Conservation (phyloP, 768 basidiomycete species). For the Sarcomyxa edulis region DNA sequence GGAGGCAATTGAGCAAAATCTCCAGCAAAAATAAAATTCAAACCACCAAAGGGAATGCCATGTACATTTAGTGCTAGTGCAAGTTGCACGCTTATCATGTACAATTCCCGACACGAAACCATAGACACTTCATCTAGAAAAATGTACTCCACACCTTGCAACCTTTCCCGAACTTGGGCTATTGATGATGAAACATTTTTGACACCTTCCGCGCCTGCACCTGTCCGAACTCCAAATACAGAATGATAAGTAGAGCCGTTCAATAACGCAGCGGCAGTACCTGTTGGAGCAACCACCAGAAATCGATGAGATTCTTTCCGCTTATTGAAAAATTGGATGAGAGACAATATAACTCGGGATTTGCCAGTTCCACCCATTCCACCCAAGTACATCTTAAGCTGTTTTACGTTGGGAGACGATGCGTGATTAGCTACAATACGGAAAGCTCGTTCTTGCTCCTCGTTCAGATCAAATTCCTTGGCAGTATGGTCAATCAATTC, state of each 20-base stretch:
- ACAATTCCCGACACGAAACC: conserved; percentile 26
- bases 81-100: conserved; percentile 22
- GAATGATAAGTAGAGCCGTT: conserved; percentile 20
- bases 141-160: conserved; percentile 25
- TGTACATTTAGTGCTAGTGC: conserved; percentile 11
- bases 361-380: conserved; percentile 31
- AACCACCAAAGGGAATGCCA: conserved; percentile 24
- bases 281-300: conserved; percentile 21
- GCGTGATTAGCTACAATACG: conserved; percentile 23
- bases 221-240: conserved; percentile 7
- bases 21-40: conserved; percentile 30
- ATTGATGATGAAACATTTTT: conserved; percentile 1
- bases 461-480: conserved; percentile 16
- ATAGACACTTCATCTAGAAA: conserved; percentile 40
- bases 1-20: conserved; percentile 31
- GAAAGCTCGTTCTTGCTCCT: conserved; percentile 26
- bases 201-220: too few relatives aligned
- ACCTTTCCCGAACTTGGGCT: conserved; percentile 7
- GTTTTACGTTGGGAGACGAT: conserved; percentile 6
- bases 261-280: conserved; percentile 18
- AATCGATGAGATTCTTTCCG: conserved; percentile 20
- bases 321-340: conserved; percentile 16
- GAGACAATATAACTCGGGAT: conserved; percentile 21
- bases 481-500: conserved; percentile 7
- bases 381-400: conserved; percentile 26